Percentiles rank a stretch among this genome's conserved stretches.
These are phyloP conservation scores for Aspergillus sp. DNA, from an alignment of 2,329 filamentous ascomycete genomes.

Conservation along the genomic window DNA sequence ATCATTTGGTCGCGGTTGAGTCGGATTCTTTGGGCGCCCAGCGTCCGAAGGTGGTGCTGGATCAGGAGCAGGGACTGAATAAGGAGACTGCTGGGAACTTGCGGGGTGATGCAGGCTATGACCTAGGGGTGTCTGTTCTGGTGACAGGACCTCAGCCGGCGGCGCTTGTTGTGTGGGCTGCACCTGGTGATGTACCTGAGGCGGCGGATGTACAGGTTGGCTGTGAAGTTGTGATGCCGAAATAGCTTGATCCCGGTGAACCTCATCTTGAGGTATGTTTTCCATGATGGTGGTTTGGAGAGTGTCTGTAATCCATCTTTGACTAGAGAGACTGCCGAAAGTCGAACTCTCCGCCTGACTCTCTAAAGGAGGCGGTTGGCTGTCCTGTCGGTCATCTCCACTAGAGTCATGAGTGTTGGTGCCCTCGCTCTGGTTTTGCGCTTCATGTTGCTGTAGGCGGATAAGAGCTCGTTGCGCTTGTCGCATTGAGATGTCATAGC, in stretches of 20 bases:
- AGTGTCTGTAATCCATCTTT: slow-evolving; percentile 36
- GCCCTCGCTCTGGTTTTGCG: slow-evolving; percentile 25
- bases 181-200: slow-evolving; percentile 17
- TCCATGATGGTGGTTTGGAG: slow-evolving; percentile 32
- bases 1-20: slow-evolving; percentile 23
- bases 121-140: slow-evolving; percentile 24
- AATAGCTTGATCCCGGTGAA: slow-evolving; percentile 22
- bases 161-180: slow-evolving; percentile 20
- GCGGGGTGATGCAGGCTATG: slow-evolving; percentile 27
- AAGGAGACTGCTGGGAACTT: slow-evolving; percentile 25
- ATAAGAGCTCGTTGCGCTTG: slow-evolving; percentile 43
- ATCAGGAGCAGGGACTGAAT: slow-evolving; percentile 23
- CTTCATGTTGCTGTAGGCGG: slow-evolving; percentile 35
- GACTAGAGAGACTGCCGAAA: slow-evolving; percentile 32
- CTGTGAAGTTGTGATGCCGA: slow-evolving; percentile 21
- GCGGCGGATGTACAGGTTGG: slow-evolving; percentile 22
- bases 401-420: slow-evolving; percentile 26
- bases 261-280: slow-evolving; percentile 26
- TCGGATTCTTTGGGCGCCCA: slow-evolving; percentile 26
- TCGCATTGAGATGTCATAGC: slow-evolving; percentile 42
- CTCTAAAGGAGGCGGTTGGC: slow-evolving; percentile 27
- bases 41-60: slow-evolving; percentile 22
- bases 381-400: slow-evolving; percentile 29
- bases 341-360: slow-evolving; percentile 28
- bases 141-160: slow-evolving; percentile 25